phyloP scores from a whole-genome alignment of 441 rosid genomes.

The Erodium moschatum region DNA sequence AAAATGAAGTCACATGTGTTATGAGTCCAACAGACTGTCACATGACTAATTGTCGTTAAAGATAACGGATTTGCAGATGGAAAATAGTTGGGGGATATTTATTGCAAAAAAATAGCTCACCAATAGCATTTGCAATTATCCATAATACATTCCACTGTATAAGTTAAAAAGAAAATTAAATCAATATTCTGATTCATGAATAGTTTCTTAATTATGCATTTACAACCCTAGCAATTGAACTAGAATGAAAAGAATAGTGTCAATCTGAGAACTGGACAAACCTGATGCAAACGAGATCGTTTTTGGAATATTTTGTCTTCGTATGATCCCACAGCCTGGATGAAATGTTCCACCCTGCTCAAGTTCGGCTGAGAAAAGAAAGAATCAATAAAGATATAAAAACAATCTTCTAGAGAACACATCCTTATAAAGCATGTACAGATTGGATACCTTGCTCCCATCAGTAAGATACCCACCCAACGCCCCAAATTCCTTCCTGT shows the following conservation, averaged over 20 bases:
- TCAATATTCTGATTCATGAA: no score
- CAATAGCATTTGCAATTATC: no score
- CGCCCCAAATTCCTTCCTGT: constrained; percentile 65
- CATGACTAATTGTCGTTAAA: no score
- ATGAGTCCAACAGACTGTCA: no score
- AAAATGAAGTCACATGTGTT: no score
- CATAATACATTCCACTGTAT: no score
- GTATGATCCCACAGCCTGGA: constrained; percentile 76
- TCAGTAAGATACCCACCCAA: constrained; percentile 63
- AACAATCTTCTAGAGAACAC: constrained; percentile 16
- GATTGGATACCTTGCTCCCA: constrained; percentile 56
- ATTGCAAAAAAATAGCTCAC: no score
- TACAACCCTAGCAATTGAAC: constrained; percentile 11
- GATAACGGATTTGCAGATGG: no score
- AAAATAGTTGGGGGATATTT: no score
- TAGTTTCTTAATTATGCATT: neutral
- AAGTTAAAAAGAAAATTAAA: no score
- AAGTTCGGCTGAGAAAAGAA: constrained; percentile 53
- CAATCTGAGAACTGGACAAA: constrained; percentile 19
- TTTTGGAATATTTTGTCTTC: constrained; percentile 84
- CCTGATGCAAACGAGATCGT: constrained; percentile 74
- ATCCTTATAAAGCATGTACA: constrained; percentile 14
- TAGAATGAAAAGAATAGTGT: constrained; percentile 8
- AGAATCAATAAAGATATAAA: constrained; percentile 12
- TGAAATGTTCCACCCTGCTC: constrained; percentile 68